Evolutionary conservation across 1,284 basidiomycete genomes (phyloP), one percentile per base, ranked within the genome.

Genomic region (Sporisorium sorghi): DNA sequence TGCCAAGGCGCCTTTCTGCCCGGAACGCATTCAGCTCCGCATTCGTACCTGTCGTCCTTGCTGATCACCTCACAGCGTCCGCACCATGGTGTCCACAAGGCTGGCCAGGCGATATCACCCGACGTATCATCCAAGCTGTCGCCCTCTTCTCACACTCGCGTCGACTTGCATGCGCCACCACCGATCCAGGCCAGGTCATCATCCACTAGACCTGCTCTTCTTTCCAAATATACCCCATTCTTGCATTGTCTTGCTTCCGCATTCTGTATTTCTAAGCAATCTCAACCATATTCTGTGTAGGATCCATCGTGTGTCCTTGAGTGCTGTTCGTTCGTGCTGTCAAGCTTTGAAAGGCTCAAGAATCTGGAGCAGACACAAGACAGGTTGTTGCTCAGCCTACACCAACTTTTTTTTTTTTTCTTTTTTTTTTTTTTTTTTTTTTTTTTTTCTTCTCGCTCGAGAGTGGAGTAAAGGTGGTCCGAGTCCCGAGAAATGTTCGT

Each of bases 251-350:
- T 46, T 23, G 33, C 21, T 35, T 40, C 50, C 35, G 62, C 59
- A 68, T 32, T 42, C 14, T 72, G 65, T 72, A 68, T 62, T 68
- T 62, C 23, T 64, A 70, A 19, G 56, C 60, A 69, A 54, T 69
- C 56, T 42, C 26, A n/a, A 19, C 15, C 7, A 1, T 49, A 26
- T 28, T 21, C 32, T 30, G 5, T 37, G 23, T 5, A 33, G 17
- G 9, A 11, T 33, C 11, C 17, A 26, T 14, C 4, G 5, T 0
- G 10, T 19, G 10, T 19, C 12, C n/a, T 47, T 47, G 26, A 19
- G 26, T 17, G 17, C 26, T 28, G n/a, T 5, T 11, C n/a, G 2
- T 19, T 30, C 28, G 43, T 44, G 23, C 26, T 23, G 6, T 26
- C 10, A 14, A n/a, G 9, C n/a, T 33, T 33, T 15, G 19, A 17